phyloP scores from a whole-genome alignment of 441 rosid genomes.

The Syzygium syzygioides region DNA sequence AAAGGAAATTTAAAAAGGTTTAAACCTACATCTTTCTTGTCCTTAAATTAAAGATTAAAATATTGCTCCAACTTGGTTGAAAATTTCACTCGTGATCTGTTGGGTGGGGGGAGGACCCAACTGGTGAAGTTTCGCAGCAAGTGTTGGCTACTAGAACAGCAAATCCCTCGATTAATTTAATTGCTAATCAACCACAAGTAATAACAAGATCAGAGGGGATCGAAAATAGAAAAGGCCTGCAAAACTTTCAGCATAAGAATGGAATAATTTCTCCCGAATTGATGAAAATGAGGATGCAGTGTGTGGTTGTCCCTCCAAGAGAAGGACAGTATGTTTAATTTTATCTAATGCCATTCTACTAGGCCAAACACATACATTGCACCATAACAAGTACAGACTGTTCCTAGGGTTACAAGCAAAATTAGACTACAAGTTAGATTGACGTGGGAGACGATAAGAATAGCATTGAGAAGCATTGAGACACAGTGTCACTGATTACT shows the following conservation, averaged over 20 bases:
- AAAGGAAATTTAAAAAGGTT: background rate
- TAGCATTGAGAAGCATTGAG: background rate
- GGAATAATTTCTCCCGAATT: background rate
- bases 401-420: background rate
- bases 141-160: background rate
- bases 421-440: background rate
- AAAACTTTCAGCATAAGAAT: background rate
- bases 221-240: background rate
- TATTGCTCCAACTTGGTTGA: background rate
- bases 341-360: background rate
- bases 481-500: background rate
- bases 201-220: background rate
- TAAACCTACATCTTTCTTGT: background rate
- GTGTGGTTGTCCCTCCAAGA: background rate
- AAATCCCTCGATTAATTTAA: background rate
- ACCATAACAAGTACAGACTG: background rate
- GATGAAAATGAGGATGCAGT: background rate
- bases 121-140: background rate
- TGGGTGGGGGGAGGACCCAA: background rate
- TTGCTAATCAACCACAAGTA: background rate
- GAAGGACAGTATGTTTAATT: background rate
- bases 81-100: background rate
- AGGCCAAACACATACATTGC: background rate
- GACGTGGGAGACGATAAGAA: background rate
- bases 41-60: background rate